Percentiles rank a stretch among this genome's conserved stretches.
phyloP scores from a whole-genome alignment of 1,284 basidiomycete species.

The Hypsizygus ulmarius region DNA sequence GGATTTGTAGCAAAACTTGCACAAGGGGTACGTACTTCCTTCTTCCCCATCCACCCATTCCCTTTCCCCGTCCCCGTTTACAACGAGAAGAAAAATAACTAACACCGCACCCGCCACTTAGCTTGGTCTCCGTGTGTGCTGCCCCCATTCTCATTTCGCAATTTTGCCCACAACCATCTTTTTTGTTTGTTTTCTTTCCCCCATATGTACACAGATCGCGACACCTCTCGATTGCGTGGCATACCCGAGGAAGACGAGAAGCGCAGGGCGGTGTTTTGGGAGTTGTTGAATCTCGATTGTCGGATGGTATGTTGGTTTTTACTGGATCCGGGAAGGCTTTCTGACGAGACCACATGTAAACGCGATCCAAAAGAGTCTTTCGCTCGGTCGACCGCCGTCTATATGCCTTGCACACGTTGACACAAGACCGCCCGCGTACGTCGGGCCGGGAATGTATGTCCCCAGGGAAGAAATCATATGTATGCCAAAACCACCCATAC shows the following conservation, averaged over 20 bases:
- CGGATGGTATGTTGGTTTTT: constrained; percentile 53
- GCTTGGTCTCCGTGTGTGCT: constrained; percentile 54
- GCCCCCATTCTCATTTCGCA: constrained; percentile 12
- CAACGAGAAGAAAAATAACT: constrained; percentile 2
- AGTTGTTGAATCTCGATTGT: constrained; percentile 70
- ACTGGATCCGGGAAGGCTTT: no score
- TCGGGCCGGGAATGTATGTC: constrained; percentile 50
- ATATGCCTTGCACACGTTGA: constrained; percentile 69
- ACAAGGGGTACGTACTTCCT: constrained; percentile 45
- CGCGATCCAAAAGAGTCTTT: no score
- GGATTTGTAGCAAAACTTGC: constrained; percentile 60
- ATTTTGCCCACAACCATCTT: constrained; percentile 8
- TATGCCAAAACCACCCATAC: constrained; percentile 40
- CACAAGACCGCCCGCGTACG: constrained; percentile 58
- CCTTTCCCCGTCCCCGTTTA: constrained; percentile 1
- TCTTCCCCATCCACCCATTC: constrained; percentile 1
- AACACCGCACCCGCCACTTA: constrained; percentile 18
- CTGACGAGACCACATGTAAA: no score
- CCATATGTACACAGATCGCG: constrained; percentile 51
- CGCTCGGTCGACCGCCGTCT: constrained; percentile 75
- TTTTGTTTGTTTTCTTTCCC: constrained; percentile 6
- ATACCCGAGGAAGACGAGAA: constrained; percentile 68
- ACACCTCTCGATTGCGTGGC: constrained; percentile 62
- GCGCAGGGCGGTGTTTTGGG: constrained; percentile 71
- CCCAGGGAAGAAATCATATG: constrained; percentile 64